Evolutionary conservation across 306 rosid genomes (phyloP).

Genomic region (Inga laurina): DNA sequence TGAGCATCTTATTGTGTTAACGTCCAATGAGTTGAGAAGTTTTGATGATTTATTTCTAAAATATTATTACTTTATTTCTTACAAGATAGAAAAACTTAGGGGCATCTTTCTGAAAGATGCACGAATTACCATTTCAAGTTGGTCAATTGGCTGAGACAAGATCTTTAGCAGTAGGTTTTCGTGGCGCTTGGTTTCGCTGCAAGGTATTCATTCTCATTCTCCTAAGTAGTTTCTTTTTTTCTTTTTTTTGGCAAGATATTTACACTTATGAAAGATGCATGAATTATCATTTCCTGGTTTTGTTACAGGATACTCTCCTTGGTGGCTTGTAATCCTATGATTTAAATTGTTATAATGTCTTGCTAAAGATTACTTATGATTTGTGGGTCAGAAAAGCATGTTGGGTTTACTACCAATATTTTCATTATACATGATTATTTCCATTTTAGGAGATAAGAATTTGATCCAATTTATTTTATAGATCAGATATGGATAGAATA

Average conservation of each 20-base stretch:
- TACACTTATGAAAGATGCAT: neutral
- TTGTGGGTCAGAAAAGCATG: neutral
- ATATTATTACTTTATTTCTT: neutral
- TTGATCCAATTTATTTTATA: neutral
- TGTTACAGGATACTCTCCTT: neutral
- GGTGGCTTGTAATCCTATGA: neutral
- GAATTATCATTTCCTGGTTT: neutral
- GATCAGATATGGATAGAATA: neutral
- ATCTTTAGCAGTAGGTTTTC: conserved; percentile 58
- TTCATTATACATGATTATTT: too few relatives aligned
- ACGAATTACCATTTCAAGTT: conserved; percentile 53
- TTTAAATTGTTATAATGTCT: neutral
- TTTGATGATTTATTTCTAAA: neutral
- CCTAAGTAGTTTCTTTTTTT: neutral
- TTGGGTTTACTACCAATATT: neutral
- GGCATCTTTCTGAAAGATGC: conserved; percentile 11
- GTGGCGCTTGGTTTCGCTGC: conserved; percentile 90
- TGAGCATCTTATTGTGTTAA: neutral
- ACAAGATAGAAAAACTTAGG: neutral
- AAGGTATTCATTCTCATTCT: conserved; percentile 51
- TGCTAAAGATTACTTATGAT: neutral
- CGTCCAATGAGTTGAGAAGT: neutral
- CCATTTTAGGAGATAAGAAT: neutral
- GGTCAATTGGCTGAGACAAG: conserved; percentile 61
- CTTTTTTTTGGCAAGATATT: neutral